Conservation (phyloP, 2,329 filamentous ascomycete species). For the Drechslerella stenobrocha region DNA sequence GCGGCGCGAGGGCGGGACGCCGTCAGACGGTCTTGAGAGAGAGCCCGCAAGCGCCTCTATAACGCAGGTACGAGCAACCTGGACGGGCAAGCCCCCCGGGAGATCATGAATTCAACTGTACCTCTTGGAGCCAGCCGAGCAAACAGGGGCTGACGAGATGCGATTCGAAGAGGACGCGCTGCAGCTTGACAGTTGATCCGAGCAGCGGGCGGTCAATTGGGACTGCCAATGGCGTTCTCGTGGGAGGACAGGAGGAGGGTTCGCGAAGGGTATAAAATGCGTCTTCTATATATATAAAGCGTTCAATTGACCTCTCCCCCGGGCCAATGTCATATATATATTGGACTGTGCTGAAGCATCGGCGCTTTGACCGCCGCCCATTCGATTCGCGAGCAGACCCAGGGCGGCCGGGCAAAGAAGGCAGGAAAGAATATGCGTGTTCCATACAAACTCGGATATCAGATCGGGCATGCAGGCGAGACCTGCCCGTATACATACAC, state of each 20-base stretch:
- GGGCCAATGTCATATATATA: slow-evolving; percentile 5
- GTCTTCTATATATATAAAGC: slow-evolving; percentile 7
- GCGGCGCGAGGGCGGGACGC: slow-evolving; percentile 23
- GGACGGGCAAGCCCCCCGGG: slow-evolving; percentile 27
- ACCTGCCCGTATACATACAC: neutral
- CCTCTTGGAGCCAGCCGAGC: slow-evolving; percentile 15
- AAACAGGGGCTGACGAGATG: neutral
- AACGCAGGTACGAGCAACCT: slow-evolving; percentile 46
- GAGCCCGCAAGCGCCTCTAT: slow-evolving; percentile 12
- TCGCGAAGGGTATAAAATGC: slow-evolving; percentile 2
- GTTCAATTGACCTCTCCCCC: neutral
- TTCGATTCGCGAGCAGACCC: slow-evolving; percentile 40
- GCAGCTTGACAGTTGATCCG: neutral
- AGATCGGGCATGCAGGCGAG: neutral
- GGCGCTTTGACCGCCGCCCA: slow-evolving; percentile 41
- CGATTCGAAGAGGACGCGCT: slow-evolving; percentile 8
- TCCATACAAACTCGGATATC: neutral
- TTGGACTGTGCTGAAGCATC: slow-evolving; percentile 15
- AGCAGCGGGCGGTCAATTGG: neutral
- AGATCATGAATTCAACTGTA: slow-evolving; percentile 15
- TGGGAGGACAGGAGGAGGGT: neutral
- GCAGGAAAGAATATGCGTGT: neutral
- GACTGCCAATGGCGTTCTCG: neutral
- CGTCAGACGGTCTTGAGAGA: slow-evolving; percentile 19
- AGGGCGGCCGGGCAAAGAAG: slow-evolving; percentile 1